Conservation (phyloP, 1,284 basidiomycete genomes). For the Earliella scabrosa region DNA sequence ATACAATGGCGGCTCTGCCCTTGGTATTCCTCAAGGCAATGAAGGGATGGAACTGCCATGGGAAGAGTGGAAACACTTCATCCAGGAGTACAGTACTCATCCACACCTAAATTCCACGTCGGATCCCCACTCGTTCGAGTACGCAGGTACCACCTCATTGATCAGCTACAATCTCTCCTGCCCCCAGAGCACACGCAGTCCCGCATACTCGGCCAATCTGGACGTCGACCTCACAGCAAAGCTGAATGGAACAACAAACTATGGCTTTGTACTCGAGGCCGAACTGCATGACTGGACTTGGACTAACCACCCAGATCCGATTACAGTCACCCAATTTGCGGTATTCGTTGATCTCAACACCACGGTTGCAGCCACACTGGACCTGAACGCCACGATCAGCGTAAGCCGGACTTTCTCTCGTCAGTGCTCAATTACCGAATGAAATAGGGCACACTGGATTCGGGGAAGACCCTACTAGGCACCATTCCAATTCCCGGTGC, state of each 20-base stretch:
- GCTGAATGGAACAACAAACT: not conserved
- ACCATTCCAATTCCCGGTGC: not conserved
- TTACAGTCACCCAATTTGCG: not conserved
- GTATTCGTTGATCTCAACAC: not conserved
- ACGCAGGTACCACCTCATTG: not conserved
- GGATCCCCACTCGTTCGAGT: slow-evolving; percentile 31
- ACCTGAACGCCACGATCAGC: not conserved
- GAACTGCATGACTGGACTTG: not conserved
- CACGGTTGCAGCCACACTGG: not conserved
- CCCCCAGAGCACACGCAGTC: not conserved
- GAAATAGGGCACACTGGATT: too few species aligned
- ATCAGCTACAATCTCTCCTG: not conserved
- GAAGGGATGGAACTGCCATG: not conserved
- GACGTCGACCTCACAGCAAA: not conserved
- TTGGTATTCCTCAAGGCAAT: not conserved
- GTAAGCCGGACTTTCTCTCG: not conserved
- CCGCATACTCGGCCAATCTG: not conserved
- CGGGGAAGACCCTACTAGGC: not conserved
- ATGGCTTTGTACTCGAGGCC: not conserved
- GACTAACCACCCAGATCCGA: not conserved
- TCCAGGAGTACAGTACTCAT: too few species aligned
- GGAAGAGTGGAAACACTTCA: not conserved
- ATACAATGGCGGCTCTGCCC: not conserved
- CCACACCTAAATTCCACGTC: too few species aligned
- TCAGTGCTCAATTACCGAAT: not conserved